phyloP scores from a whole-genome alignment of 2,329 filamentous ascomycete species.

The Cladosporium sphaerospermum region DNA sequence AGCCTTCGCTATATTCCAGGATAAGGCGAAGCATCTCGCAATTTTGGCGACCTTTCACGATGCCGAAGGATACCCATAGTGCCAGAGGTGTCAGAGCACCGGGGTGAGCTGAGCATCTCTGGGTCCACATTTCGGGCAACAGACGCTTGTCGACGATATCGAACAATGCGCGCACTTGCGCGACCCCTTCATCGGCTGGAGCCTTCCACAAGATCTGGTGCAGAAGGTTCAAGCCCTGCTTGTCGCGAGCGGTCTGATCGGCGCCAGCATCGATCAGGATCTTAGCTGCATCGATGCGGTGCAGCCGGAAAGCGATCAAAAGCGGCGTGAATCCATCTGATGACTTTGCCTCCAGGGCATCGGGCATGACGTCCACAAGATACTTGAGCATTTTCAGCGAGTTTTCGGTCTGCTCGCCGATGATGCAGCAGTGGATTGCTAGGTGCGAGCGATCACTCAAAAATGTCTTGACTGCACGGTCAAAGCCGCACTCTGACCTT shows the following conservation, averaged over 20 bases:
- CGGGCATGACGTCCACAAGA: constrained; percentile 56
- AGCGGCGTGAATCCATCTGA: constrained; percentile 58
- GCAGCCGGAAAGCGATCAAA: constrained; percentile 56
- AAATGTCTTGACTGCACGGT: constrained; percentile 57
- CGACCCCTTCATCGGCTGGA: constrained; percentile 16
- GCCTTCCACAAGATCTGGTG: constrained; percentile 47
- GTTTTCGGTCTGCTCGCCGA: constrained; percentile 33
- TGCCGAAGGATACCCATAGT: constrained; percentile 7
- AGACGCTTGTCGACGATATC: constrained; percentile 54
- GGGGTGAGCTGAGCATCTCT: constrained; percentile 48
- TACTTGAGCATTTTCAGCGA: constrained; percentile 57
- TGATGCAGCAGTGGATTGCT: constrained; percentile 59
- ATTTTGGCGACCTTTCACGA: not conserved
- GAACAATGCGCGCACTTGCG: constrained; percentile 38
- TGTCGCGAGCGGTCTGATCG: constrained; percentile 56
- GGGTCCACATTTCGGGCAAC: constrained; percentile 51
- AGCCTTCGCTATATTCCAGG: constrained; percentile 38
- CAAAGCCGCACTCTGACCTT: constrained; percentile 55
- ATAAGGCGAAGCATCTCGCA: constrained; percentile 15
- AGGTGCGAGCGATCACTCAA: constrained; percentile 53
- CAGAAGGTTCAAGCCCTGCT: constrained; percentile 58
- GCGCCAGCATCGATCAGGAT: constrained; percentile 62
- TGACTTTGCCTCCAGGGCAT: constrained; percentile 57
- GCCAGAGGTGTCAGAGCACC: constrained; percentile 60
- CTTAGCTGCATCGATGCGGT: constrained; percentile 50